Evolutionary conservation across 1,284 basidiomycete genomes (phyloP).

Genomic region (Puccinia hordei): DNA sequence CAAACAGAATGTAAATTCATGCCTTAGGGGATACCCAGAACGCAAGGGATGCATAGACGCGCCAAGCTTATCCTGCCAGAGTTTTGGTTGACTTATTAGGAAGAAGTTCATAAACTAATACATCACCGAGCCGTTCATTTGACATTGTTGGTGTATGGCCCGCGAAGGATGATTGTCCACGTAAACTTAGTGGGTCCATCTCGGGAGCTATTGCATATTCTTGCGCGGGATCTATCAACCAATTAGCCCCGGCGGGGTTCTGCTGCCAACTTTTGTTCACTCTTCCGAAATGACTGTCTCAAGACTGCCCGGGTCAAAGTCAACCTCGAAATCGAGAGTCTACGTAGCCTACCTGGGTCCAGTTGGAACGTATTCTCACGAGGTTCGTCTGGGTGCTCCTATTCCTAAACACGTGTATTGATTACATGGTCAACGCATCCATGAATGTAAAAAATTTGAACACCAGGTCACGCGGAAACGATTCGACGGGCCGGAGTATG

Average conservation of each 20-base stretch:
- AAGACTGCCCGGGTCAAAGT: not conserved
- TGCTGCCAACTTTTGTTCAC: not conserved
- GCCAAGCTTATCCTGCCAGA: too few relatives aligned
- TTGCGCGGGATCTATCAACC: too few relatives aligned
- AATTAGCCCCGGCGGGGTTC: too few relatives aligned
- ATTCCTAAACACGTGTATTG: not conserved
- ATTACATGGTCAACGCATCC: not conserved
- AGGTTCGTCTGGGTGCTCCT: constrained; percentile 17
- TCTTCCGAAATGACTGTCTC: not conserved
- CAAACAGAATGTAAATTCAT: not conserved
- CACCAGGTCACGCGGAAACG: not conserved
- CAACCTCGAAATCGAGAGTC: not conserved
- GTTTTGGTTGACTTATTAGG: too few relatives aligned
- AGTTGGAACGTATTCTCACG: constrained; percentile 39
- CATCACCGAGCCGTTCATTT: too few relatives aligned
- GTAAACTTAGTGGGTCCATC: too few relatives aligned
- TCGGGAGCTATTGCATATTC: too few relatives aligned
- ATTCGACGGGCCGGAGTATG: too few relatives aligned
- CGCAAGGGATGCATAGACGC: too few relatives aligned
- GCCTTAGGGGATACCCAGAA: not conserved
- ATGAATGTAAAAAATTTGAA: not conserved
- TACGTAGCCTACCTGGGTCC: constrained; percentile 41
- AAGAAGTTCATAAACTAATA: too few relatives aligned
- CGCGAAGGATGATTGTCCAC: too few relatives aligned
- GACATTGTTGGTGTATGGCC: too few relatives aligned